A percentile compares a stretch with the other conserved stretches of the same genome.
These are phyloP conservation scores for Aspergillus sp. DNA, from an alignment of 2,329 filamentous ascomycete genomes.

Conservation along the genomic window DNA sequence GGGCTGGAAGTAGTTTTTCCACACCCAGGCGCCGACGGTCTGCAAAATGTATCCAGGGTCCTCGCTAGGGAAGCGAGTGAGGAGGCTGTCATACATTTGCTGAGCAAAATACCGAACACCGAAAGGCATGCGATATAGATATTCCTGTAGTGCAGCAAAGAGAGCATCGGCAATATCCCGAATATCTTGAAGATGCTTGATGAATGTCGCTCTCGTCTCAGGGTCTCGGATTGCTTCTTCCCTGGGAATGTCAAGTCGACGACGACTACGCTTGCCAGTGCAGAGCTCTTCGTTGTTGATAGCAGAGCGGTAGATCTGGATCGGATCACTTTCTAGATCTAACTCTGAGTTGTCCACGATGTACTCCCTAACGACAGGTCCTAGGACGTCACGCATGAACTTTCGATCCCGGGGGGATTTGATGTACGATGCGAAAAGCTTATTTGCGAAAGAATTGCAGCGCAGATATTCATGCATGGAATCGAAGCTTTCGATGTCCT, in stretches of 20 bases:
- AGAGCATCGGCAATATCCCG: conserved; percentile 93
- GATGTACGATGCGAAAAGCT: conserved; percentile 79
- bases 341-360: conserved; percentile 88
- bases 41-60: conserved; percentile 73
- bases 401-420: conserved; percentile 89
- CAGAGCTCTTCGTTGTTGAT: conserved; percentile 97
- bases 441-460: conserved; percentile 89
- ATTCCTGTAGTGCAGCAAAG: conserved; percentile 74
- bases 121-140: conserved; percentile 84
- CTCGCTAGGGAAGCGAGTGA: conserved; percentile 73
- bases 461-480: conserved; percentile 80
- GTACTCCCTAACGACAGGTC: conserved; percentile 80
- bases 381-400: conserved; percentile 81
- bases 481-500: conserved; percentile 72
- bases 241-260: conserved; percentile 78
- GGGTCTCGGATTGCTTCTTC: conserved; percentile 94
- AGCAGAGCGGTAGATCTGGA: conserved; percentile 92
- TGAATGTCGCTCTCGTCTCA: conserved; percentile 88
- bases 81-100: conserved; percentile 76
- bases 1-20: conserved; percentile 89
- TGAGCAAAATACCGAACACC: conserved; percentile 83
- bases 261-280: conserved; percentile 76
- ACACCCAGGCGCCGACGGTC: conserved; percentile 84
- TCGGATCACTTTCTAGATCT: conserved; percentile 91
- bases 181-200: conserved; percentile 88